A percentile compares a stretch with the other conserved stretches of the same genome.
Conservation (phyloP, 2,329 filamentous ascomycete genomes). For the Aspergillus japonicus region DNA sequence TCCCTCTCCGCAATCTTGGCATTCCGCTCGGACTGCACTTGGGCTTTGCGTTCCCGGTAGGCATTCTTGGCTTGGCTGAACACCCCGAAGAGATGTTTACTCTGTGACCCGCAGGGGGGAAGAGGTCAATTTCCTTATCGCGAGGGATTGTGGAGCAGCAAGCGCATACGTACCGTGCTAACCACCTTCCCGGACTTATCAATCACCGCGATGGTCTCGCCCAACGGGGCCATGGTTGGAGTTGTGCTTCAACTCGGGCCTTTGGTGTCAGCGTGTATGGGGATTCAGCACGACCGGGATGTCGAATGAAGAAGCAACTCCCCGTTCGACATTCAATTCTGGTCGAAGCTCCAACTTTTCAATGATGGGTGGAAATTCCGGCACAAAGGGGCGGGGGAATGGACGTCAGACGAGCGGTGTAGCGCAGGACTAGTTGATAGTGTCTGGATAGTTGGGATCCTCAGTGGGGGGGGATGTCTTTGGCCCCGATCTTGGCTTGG, state of each 20-base stretch:
- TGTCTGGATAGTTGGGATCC: constrained; percentile 4
- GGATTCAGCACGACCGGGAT: not conserved
- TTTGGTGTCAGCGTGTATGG: not conserved
- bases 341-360: constrained; percentile 7
- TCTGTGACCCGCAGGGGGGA: constrained; percentile 50
- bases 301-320: not conserved
- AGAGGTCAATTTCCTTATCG: constrained; percentile 14
- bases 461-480: constrained; percentile 18
- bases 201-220: constrained; percentile 82
- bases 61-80: constrained; percentile 89
- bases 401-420: constrained; percentile 24
- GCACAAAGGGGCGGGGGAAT: not conserved
- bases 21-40: constrained; percentile 70
- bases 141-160: not conserved
- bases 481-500: constrained; percentile 15
- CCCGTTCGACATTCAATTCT: constrained; percentile 15
- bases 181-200: constrained; percentile 91
- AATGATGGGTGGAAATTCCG: constrained; percentile 13
- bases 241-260: not conserved
- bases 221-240: constrained; percentile 30
- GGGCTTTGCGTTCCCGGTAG: constrained; percentile 83
- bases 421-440: constrained; percentile 11
- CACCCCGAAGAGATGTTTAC: constrained; percentile 83
- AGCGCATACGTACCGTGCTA: constrained; percentile 65
- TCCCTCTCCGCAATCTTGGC: constrained; percentile 56